Evolutionary conservation across 768 basidiomycete genomes (phyloP), one percentile per base, ranked within the genome.

Genomic region (Lactarius deliciosus): DNA sequence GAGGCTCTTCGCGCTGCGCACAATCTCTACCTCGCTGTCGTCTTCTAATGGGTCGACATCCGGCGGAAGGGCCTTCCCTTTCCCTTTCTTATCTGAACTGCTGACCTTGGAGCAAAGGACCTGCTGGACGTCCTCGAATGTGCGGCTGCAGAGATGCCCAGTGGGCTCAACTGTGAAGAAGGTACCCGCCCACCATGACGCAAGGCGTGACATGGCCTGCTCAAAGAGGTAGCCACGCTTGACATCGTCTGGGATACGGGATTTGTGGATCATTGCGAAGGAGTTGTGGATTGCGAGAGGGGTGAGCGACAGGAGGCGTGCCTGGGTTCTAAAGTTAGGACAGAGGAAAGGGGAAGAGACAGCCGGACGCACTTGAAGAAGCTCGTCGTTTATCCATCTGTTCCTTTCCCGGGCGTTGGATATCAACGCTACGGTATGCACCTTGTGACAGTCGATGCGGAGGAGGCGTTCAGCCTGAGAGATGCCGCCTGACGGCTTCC

Each of bases 181-280:
- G 0, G 81, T 77, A 43, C 81, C 78, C 13, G 82, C 79, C 96
- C 96, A 99, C 96, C 96, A 98, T 15, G 84, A 82, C 25, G 83
- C 83, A 10, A 98, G 85, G 50, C 85, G 84, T 40, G 80, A 80
- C 25, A 97, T 79, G 4, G 94, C 90, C 16, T 82, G 81, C 77
- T 98, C 94, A 74, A 98, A 99, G 70, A 95, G 82, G 8, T 92
- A 87, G 1, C 93, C 93, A 11, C 97, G 88, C 72, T 87, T 86
- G 61, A 85, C 83, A 16, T 85, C 82, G 68, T 97, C 93, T 1
- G 96, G 94, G 25, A 92, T 77, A 64, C 86, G 83, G 47, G 91
- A 85, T 75, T 92, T 88, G 79, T 91, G 86, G 75, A 95, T 94
- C 76, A 85, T 81, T 13, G 83, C 81, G 76, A 99, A 95, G 11